Base-by-base conservation (phyloP, 2,329 filamentous ascomycete genomes). In the Alternaria sp. region DNA sequence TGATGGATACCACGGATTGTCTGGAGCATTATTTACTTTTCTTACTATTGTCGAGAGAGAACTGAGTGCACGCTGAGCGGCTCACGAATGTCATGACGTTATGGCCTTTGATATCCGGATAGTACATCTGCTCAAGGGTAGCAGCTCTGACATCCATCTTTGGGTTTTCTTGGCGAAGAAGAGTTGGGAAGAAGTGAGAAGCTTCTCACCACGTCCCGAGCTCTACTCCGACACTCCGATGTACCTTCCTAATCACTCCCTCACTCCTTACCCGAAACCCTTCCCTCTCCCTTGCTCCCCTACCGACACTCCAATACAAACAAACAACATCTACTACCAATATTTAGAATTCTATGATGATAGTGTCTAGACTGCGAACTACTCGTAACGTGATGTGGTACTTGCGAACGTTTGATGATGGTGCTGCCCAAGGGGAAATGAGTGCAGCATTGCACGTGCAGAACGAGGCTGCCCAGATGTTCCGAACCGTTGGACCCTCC, bases 11-110 rank as follows among this genome's bases (percentile, higher is more conserved):
- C 74, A 77, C 54, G 75, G 69, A 69, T 66, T 65, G 60, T 60
- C 65, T 67, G 57, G 68, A 71, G 67, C 68, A 71, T 70, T 73
- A 62, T 75, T 75, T 71, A 46, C 70, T 71, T 76, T 72, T 67
- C 61, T 65, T 71, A 67, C 61, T 66, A 51, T 58, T 67, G 67
- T 76, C 70, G 73, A 72, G 67, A 70, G 59, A 71, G 67, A 71
- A 59, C 59, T 67, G 67, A 70, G 67, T 77, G 75, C 75, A 76
- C 69, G 72, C 77, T 79, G 75, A 79, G 78, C 77, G 77, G 73
- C 71, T 80, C 71, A 81, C 76, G 79, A 80, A 71, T 68, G 73
- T 81, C 72, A 80, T 76, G 78, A 80, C 75, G 79, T 79, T 79
- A 81, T 77, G 79, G 77, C 71, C 73, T 79, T 78, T 73, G 72